Evolutionary conservation across 2,329 filamentous ascomycete species (phyloP).

Genomic region (Septoria linicola): DNA sequence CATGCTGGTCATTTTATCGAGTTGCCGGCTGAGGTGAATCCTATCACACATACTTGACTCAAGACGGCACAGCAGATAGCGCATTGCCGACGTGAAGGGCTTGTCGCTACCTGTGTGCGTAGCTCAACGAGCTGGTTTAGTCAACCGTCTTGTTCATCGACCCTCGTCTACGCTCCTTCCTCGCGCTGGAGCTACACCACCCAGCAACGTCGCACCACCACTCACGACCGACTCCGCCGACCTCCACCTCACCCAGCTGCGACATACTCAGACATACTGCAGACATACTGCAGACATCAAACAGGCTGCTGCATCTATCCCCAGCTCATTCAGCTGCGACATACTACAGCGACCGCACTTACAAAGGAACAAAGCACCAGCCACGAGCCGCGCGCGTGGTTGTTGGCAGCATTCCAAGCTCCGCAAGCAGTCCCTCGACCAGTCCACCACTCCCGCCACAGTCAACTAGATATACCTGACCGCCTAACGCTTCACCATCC

Average conservation of each 20-base stretch:
- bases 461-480: conserved; percentile 8
- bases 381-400: conserved; percentile 20
- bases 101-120: not conserved
- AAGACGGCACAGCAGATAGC: no score
- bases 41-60: no score
- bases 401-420: conserved; percentile 26
- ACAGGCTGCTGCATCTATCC: not conserved
- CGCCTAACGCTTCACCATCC: not conserved
- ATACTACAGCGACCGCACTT: not conserved
- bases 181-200: no score
- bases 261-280: no score
- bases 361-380: conserved; percentile 13
- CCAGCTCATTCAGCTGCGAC: not conserved
- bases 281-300: no score
- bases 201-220: conserved; percentile 2
- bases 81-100: no score
- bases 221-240: conserved; percentile 1
- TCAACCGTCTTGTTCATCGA: no score
- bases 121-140: no score
- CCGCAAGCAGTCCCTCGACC: conserved; percentile 19
- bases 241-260: not conserved
- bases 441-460: conserved; percentile 1
- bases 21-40: no score
- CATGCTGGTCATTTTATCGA: no score
- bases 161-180: no score